These are phyloP conservation scores for Collybiopsis luxurians DNA, from an alignment of 768 basidiomycete genomes.

Conservation along the genomic window DNA sequence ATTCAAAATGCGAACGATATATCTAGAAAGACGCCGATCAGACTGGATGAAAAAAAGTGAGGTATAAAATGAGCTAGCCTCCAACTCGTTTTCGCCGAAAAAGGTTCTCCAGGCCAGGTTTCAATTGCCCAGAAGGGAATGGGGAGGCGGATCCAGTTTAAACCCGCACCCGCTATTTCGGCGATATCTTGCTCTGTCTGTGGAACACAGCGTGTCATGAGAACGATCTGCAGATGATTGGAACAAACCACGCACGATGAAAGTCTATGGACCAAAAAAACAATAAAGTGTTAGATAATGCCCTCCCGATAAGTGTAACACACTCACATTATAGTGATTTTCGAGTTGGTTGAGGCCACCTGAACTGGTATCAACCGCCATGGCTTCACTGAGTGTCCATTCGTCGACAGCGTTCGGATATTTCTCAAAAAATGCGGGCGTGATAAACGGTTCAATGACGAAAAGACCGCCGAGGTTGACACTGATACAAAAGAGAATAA, in stretches of 20 bases:
- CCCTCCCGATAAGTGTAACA: too few relatives aligned
- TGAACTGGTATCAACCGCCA: slow-evolving; percentile 60
- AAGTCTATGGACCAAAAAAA: slow-evolving; percentile 36
- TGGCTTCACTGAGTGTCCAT: slow-evolving; percentile 65
- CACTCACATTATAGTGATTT: slow-evolving; percentile 56
- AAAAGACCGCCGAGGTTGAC: slow-evolving; percentile 69
- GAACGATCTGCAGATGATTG: background rate
- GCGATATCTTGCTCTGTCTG: slow-evolving; percentile 88
- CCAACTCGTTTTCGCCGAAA: slow-evolving; percentile 73
- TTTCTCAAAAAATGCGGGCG: slow-evolving; percentile 65
- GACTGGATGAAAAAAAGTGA: background rate
- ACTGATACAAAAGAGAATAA: slow-evolving; percentile 21
- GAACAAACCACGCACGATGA: slow-evolving; percentile 55
- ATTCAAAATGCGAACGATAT: slow-evolving; percentile 68
- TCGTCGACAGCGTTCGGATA: slow-evolving; percentile 67
- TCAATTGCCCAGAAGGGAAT: slow-evolving; percentile 88
- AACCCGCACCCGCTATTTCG: slow-evolving; percentile 77
- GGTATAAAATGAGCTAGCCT: slow-evolving; percentile 36
- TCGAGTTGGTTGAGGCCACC: slow-evolving; percentile 61
- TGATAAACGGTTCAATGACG: slow-evolving; percentile 64
- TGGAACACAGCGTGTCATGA: background rate
- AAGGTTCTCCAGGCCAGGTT: slow-evolving; percentile 73
- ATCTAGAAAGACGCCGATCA: slow-evolving; percentile 37
- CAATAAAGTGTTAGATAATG: too few relatives aligned
- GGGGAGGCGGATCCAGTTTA: slow-evolving; percentile 82